These are phyloP conservation scores for Passiflora organensis DNA, from an alignment of 345 rosid genomes.

Conservation along the genomic window DNA sequence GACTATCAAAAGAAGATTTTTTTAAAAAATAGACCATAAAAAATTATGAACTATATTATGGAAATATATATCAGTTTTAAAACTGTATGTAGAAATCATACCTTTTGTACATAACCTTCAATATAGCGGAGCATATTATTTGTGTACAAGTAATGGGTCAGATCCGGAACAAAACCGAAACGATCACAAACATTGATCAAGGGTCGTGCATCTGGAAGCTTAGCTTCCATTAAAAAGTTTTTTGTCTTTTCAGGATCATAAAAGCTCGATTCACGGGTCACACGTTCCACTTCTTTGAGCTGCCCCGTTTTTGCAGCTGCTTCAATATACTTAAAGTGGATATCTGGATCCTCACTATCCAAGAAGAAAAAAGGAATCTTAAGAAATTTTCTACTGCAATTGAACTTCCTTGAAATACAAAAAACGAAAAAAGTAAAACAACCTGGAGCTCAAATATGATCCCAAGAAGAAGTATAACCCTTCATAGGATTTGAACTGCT, in stretches of 20 bases:
- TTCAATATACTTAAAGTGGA: constrained; percentile 95
- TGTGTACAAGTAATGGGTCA: constrained; percentile 84
- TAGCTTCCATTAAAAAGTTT: constrained; percentile 95
- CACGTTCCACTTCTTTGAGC: constrained; percentile 97
- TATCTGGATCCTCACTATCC: constrained; percentile 93
- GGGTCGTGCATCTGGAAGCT: constrained; percentile 97
- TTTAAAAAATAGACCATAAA: not conserved
- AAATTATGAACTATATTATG: not conserved
- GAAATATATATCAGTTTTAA: no score
- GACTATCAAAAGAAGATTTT: no score
- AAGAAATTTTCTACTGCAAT: not conserved
- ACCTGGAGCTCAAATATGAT: constrained; percentile 92
- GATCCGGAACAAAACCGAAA: constrained; percentile 90
- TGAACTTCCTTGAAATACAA: no score
- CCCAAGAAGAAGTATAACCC: constrained; percentile 95
- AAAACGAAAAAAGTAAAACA: not conserved
- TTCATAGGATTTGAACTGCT: constrained; percentile 92
- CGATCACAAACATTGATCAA: constrained; percentile 94
- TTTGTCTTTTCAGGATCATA: constrained; percentile 94
- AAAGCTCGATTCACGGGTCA: constrained; percentile 91
- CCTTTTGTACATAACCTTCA: constrained; percentile 98
- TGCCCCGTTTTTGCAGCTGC: constrained; percentile 91
- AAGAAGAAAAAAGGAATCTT: constrained; percentile 7
- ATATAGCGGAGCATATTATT: constrained; percentile 89
- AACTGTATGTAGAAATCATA: constrained; percentile 30